These are phyloP conservation scores for Aspergillus pseudoterreus DNA, from an alignment of 2,329 filamentous ascomycete genomes.

Conservation along the genomic window DNA sequence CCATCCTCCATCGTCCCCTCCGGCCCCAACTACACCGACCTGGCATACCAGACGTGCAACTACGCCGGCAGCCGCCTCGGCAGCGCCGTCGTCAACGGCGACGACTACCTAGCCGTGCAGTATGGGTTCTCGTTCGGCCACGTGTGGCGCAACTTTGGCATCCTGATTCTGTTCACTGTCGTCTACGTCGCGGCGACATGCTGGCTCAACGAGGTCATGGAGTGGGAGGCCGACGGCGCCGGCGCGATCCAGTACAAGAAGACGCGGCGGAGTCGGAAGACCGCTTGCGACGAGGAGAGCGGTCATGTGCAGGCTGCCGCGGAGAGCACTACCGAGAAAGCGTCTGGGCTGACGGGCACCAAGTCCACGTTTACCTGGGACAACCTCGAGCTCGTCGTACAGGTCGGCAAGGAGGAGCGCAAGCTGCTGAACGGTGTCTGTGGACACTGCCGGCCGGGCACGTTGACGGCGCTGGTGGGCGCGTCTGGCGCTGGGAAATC, in stretches of 20 bases:
- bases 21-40: conserved; percentile 48
- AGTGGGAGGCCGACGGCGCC: conserved; percentile 56
- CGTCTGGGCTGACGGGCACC: not conserved
- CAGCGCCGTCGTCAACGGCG: conserved; percentile 48
- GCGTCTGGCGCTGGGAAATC: conserved; percentile 71
- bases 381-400: conserved; percentile 64
- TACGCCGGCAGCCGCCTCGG: conserved; percentile 53
- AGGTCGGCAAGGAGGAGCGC: conserved; percentile 54
- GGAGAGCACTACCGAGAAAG: conserved; percentile 16
- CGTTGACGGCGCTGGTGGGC: conserved; percentile 74
- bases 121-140: conserved; percentile 52
- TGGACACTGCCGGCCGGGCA: conserved; percentile 71
- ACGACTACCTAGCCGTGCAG: conserved; percentile 49
- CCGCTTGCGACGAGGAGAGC: conserved; percentile 21
- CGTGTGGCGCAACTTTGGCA: conserved; percentile 68
- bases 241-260: conserved; percentile 65
- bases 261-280: conserved; percentile 33
- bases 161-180: conserved; percentile 67
- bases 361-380: conserved; percentile 19
- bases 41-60: conserved; percentile 55
- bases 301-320: conserved; percentile 21
- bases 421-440: conserved; percentile 62
- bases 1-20: conserved; percentile 54
- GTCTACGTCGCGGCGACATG: conserved; percentile 67
- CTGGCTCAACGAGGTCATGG: conserved; percentile 62